Evolutionary conservation across 1,284 basidiomycete species (phyloP).

Genomic region (Cryptococcus sp.): DNA sequence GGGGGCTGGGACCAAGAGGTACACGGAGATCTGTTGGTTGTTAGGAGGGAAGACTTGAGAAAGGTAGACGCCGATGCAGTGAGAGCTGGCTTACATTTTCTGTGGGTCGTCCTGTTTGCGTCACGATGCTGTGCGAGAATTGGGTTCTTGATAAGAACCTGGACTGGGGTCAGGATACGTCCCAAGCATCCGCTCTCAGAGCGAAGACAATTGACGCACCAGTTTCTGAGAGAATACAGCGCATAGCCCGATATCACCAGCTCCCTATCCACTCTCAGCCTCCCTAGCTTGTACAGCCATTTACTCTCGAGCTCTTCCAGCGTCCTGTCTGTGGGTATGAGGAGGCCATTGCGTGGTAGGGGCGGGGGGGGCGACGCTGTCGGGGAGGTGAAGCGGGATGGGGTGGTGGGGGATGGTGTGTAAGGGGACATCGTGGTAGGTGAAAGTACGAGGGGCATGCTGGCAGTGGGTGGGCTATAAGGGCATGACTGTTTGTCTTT

Average conservation of each 20-base stretch:
- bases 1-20: slow-evolving; percentile 32
- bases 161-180: background rate
- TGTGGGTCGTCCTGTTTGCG: slow-evolving; percentile 43
- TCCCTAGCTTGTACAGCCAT: slow-evolving; percentile 37
- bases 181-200: background rate
- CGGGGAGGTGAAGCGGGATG: background rate
- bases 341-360: background rate
- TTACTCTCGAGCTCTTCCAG: slow-evolving; percentile 38
- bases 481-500: background rate
- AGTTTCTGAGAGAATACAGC: slow-evolving; percentile 39
- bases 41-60: background rate
- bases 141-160: slow-evolving; percentile 45
- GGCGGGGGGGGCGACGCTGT: background rate
- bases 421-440: background rate
- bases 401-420: background rate
- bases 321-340: slow-evolving; percentile 1
- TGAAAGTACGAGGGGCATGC: background rate
- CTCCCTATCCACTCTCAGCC: slow-evolving; percentile 36
- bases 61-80: too few species aligned
- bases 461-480: too few species aligned
- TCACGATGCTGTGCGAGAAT: slow-evolving; percentile 43
- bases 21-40: slow-evolving; percentile 35
- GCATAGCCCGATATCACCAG: slow-evolving; percentile 38
- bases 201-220: slow-evolving; percentile 26
- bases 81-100: slow-evolving; percentile 28